These are phyloP conservation scores for Protostelium mycophagum DNA, from an alignment of 78 protist species.

Conservation along the genomic window DNA sequence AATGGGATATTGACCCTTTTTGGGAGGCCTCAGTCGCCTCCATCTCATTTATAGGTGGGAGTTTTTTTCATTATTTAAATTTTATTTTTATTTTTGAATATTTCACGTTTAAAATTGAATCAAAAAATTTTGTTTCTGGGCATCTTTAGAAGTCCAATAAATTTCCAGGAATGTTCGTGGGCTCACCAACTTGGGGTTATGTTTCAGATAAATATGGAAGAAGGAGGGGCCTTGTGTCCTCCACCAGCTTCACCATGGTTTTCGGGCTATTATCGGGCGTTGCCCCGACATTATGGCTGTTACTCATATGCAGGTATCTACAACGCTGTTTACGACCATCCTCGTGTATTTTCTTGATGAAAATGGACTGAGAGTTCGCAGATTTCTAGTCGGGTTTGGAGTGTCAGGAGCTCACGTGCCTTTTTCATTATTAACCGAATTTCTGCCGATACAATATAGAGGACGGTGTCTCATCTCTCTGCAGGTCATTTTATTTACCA, in stretches of 20 bases:
- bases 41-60: neutral
- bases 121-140: no score
- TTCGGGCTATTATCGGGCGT: neutral
- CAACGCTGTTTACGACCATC: no score
- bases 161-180: slow-evolving; percentile 11
- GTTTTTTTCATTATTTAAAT: no score
- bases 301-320: neutral
- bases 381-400: slow-evolving; percentile 5
- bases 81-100: no score
- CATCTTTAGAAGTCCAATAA: no score
- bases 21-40: neutral
- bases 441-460: neutral
- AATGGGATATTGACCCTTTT: neutral
- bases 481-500: neutral
- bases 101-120: no score
- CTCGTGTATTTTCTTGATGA: no score
- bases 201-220: neutral
- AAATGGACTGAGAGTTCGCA: neutral
- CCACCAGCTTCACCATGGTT: neutral
- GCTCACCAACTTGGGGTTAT: slow-evolving; percentile 2
- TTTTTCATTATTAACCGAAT: neutral
- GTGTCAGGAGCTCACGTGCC: neutral
- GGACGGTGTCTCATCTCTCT: neutral
- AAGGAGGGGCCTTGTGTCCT: neutral
- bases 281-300: neutral